phyloP scores from a whole-genome alignment of 2,329 filamentous ascomycete species.

The Claviceps sorghi region DNA sequence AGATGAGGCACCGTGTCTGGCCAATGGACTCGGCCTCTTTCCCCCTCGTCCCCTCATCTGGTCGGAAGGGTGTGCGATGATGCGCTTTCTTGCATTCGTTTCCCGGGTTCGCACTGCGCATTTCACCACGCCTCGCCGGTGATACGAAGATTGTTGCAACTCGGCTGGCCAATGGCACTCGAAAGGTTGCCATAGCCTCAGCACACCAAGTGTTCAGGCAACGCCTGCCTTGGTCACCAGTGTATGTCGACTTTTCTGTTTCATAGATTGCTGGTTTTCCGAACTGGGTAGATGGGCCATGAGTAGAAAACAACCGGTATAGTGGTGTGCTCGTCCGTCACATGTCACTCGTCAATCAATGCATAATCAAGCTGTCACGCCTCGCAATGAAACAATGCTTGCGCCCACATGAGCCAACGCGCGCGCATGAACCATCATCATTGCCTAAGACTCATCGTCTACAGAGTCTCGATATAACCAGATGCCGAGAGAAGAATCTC shows the following conservation, averaged over 20 bases:
- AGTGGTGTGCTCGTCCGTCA: neutral
- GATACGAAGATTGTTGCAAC: neutral
- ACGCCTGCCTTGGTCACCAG: neutral
- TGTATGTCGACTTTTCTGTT: neutral
- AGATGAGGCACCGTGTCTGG: neutral
- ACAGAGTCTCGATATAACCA: neutral
- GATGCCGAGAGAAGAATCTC: neutral
- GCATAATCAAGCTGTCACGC: neutral
- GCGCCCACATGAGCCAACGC: neutral
- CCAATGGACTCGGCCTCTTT: neutral
- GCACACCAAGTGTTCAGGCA: neutral
- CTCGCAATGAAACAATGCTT: neutral
- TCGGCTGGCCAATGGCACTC: neutral
- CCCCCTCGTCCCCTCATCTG: neutral
- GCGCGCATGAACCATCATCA: conserved; percentile 1
- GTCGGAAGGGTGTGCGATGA: neutral
- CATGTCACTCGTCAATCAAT: neutral
- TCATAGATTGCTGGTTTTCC: neutral
- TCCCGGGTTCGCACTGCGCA: neutral
- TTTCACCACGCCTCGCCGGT: neutral
- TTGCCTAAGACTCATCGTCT: no score
- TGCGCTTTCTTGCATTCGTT: neutral
- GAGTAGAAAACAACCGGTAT: neutral
- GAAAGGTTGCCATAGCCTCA: neutral
- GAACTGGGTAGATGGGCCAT: neutral